These are phyloP conservation scores for Trichoderma simmonsii DNA, from an alignment of 2,329 filamentous ascomycete species.

Conservation along the genomic window DNA sequence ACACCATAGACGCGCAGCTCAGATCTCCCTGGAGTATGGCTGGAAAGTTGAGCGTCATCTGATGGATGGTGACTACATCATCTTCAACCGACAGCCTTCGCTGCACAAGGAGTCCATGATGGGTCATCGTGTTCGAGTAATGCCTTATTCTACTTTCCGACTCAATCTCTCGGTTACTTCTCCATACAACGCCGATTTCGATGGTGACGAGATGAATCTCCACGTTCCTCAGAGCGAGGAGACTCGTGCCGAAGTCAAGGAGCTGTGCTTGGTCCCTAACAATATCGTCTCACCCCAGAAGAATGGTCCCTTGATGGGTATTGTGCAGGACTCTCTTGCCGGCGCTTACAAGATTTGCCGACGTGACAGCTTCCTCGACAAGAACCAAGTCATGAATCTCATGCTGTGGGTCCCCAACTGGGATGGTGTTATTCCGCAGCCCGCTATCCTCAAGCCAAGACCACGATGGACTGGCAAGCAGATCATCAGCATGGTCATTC, in stretches of 20 bases:
- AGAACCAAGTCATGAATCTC: conserved; percentile 92
- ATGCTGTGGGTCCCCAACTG: conserved; percentile 97
- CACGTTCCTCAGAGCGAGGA: conserved; percentile 98
- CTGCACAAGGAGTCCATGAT: conserved; percentile 99
- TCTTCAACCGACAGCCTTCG: conserved; percentile 99
- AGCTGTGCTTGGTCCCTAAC: conserved; percentile 94
- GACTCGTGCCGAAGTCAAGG: conserved; percentile 87
- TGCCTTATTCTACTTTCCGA: conserved; percentile 98
- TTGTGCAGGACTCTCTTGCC: conserved; percentile 95
- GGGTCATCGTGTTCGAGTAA: conserved; percentile 94
- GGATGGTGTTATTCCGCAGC: conserved; percentile 90
- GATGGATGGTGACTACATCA: conserved; percentile 93
- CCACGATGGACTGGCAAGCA: conserved; percentile 98
- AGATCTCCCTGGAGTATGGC: conserved; percentile 86
- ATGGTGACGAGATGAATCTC: conserved; percentile 99
- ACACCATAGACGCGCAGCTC: conserved; percentile 83
- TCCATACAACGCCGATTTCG: conserved; percentile 99
- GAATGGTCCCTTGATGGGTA: conserved; percentile 98
- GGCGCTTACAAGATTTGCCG: conserved; percentile 96
- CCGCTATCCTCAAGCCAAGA: conserved; percentile 88
- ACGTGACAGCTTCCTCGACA: conserved; percentile 84
- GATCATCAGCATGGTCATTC: conserved; percentile 89
- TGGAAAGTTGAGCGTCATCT: conserved; percentile 99
- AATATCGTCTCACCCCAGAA: conserved; percentile 98
- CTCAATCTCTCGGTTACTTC: conserved; percentile 97